Base-by-base conservation (phyloP, 306 rosid species). In the Castanea sativa region DNA sequence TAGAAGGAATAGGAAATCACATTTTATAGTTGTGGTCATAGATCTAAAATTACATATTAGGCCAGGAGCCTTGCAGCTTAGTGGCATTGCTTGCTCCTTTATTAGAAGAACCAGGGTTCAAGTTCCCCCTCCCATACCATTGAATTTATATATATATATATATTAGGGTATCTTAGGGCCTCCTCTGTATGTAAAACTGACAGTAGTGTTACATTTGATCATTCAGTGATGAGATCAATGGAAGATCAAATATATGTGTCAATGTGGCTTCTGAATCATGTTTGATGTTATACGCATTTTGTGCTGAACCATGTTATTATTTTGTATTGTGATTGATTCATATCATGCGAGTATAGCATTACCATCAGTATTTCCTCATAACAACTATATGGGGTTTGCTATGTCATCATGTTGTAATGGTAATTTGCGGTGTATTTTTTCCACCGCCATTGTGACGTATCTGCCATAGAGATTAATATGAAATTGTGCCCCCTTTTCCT, bases 401-500 rank as follows among this genome's bases (percentile, higher is more conserved):
- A 30, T 68, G 21, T 27, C 67, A 29, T 25, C 35, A 8, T 49
- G 38, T 14, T 71, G 4, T 38, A 29, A 57, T 59, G 38, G 55
- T 27, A 30, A 41, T 16, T 23, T 78, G 71, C 16, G 16, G 16
- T 23, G 16, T 77, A 6, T 5, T 29, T 19, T 67, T 33, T 4
- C 10, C 1, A 4, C 6, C 51, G 18, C 4, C 25, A 67, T 35
- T 35, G 72, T 33, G 29, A 9, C 35, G 20, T 65, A n/a, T 68
- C 52, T 51, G 21, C 76, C 52, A 63, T 30, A 19, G 12, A 19
- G 32, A 69, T 55, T 73, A 6, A 70, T 38, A 18, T n/a, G 27
- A 73, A 55, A 78, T 78, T 52, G 74, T 7, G 64, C 73, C 69
- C 71, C 63, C 33, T 75, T 80, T 74, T 78, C 55, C 74, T 83